A percentile compares a stretch with the other conserved stretches of the same genome.
phyloP scores from a whole-genome alignment of 1,284 basidiomycete genomes.

The Laetiporus sulphureus region DNA sequence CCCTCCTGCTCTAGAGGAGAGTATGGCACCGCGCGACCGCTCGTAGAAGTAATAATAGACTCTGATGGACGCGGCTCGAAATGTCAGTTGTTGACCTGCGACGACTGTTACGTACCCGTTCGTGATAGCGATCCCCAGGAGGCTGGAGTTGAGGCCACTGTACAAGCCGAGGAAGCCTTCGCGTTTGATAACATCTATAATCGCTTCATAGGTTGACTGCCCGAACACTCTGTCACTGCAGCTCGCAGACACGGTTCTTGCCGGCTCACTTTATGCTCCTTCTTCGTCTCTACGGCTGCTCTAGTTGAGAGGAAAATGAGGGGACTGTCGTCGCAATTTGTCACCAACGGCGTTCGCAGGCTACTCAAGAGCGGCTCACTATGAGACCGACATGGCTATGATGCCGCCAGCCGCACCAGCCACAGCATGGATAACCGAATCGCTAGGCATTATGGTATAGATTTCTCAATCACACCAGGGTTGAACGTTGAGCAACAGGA shows the following conservation, averaged over 20 bases:
- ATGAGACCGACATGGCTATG: constrained; percentile 81
- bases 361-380: constrained; percentile 43
- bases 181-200: constrained; percentile 73
- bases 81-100: too few relatives aligned
- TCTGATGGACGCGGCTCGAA: too few relatives aligned
- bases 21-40: constrained; percentile 49
- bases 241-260: neutral
- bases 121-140: constrained; percentile 89
- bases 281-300: constrained; percentile 86
- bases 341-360: constrained; percentile 6
- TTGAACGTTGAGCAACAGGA: too few relatives aligned
- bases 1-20: constrained; percentile 50
- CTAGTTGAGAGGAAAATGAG: constrained; percentile 90
- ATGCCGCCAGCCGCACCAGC: constrained; percentile 91
- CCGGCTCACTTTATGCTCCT: constrained; percentile 55
- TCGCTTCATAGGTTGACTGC: constrained; percentile 50
- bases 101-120: constrained; percentile 68
- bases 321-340: constrained; percentile 46
- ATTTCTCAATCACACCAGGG: too few relatives aligned
- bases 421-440: constrained; percentile 85
- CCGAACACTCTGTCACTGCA: constrained; percentile 5
- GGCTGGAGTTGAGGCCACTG: constrained; percentile 79
- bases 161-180: constrained; percentile 89
- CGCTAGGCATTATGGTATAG: constrained; percentile 61
- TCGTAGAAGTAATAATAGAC: constrained; percentile 87